Evolutionary conservation across 208 protist species (phyloP).

Genomic region (Acanthamoeba culbertsoni): DNA sequence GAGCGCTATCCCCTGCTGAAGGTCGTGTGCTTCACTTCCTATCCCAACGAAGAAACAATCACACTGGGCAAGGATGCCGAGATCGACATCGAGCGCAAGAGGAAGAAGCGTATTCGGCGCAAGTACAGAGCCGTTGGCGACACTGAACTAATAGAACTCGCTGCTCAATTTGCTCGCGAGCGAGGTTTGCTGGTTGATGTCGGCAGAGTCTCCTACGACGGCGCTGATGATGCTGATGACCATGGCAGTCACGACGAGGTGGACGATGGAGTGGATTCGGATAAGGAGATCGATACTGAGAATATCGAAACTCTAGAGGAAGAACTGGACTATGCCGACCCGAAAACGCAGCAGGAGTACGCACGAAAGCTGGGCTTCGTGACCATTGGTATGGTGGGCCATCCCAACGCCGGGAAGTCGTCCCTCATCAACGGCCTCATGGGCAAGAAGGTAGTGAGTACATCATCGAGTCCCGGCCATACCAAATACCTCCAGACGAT

Average conservation of each 20-base stretch:
- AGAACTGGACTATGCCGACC: conserved; percentile 45
- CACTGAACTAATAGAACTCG: background rate
- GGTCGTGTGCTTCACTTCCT: conserved; percentile 63
- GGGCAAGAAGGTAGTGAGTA: conserved; percentile 93
- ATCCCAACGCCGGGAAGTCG: conserved; percentile 93
- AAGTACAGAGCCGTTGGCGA: conserved; percentile 50
- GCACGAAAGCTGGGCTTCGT: background rate
- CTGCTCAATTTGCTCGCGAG: background rate
- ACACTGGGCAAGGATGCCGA: conserved; percentile 51
- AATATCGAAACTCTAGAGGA: conserved; percentile 2
- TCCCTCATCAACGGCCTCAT: conserved; percentile 95
- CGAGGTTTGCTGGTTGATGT: conserved; percentile 34
- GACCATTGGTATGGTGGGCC: conserved; percentile 73
- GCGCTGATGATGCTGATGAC: background rate
- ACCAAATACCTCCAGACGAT: conserved; percentile 97
- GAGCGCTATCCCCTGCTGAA: conserved; percentile 62
- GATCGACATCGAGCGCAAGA: conserved; percentile 50
- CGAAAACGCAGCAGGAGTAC: background rate
- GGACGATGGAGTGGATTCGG: background rate
- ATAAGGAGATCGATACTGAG: background rate
- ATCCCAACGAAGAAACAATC: conserved; percentile 40
- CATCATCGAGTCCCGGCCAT: conserved; percentile 93
- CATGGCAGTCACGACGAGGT: background rate
- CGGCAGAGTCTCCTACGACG: background rate
- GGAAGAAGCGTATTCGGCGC: conserved; percentile 55